Base-by-base conservation (phyloP, 768 basidiomycete genomes). In the Kwoniella mangroviensis region DNA sequence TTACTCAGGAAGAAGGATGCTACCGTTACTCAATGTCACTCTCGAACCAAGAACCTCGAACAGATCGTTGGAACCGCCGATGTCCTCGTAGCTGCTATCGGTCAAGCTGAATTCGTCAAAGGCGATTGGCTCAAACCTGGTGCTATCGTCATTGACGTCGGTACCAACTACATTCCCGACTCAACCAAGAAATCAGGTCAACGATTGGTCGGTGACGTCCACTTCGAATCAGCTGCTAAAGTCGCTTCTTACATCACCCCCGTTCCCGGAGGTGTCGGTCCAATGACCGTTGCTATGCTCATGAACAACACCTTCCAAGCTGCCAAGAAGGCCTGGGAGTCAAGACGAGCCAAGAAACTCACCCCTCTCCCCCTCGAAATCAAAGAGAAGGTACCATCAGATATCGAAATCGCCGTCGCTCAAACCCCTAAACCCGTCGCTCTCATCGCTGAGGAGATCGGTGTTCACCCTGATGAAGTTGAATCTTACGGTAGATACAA, bases 251-350 rank as follows among this genome's bases (percentile, higher is more conserved):
- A 91, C 84, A 97, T 99, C 77, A 99, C 97, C 0, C 97, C 97
- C 22, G 97, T 99, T 26, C 97, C 97, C 0, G 97, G 97, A 83
- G 97, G 97, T 67, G 97, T 99, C 63, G 97, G 97, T 13, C 97
- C 97, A n/a, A 97, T 98, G 95, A 99, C 97, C 15, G 97, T 99
- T 68, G 97, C 97, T 22, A 87, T 98, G 86, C 89, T 99, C 72
- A 98, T 99, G 95, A 88, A 90, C 79, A 99, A 98, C 84, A 96
- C 95, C 1, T 85, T 93, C 74, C 85, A 87, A 72, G 91, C 93
- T 58, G 94, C 95, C 24, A 88, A 92, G 82, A 89, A 92, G 62
- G 87, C 89, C 61, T 94, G 91, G 87, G 88, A 91, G 73, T 86
- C 88, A 61, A 84, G 88, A 54, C 88, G 90, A 58, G 82, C 87